A percentile compares a stretch with the other conserved stretches of the same genome.
phyloP scores from a whole-genome alignment of 2,329 filamentous ascomycete species.

The Camptophora hylomeconis region DNA sequence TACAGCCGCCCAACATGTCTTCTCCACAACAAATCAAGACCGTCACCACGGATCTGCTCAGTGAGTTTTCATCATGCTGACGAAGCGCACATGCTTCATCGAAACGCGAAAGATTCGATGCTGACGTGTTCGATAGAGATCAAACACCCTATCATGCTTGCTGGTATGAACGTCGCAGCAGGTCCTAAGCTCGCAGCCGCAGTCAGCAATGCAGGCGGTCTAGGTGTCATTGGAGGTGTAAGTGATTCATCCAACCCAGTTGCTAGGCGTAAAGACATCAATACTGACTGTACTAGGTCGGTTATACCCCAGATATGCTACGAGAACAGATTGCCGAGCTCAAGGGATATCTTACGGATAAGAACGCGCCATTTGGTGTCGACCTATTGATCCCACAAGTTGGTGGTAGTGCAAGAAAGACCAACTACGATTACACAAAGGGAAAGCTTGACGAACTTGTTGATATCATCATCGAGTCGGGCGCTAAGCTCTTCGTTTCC shows the following conservation, averaged over 20 bases:
- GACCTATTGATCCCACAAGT: conserved; percentile 90
- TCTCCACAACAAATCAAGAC: conserved; percentile 73
- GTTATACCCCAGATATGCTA: conserved; percentile 96
- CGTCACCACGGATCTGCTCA: conserved; percentile 84
- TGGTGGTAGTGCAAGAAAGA: conserved; percentile 86
- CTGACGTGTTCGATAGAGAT: too few species aligned
- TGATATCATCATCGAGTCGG: conserved; percentile 84
- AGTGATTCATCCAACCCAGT: conserved; percentile 4
- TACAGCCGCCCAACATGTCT: conserved; percentile 10
- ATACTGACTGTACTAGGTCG: conserved; percentile 18
- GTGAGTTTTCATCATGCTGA: too few species aligned
- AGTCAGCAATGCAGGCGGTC: conserved; percentile 89
- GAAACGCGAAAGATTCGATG: too few species aligned
- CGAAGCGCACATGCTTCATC: too few species aligned
- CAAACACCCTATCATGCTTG: conserved; percentile 88
- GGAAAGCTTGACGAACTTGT: conserved; percentile 87
- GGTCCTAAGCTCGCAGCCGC: conserved; percentile 92
- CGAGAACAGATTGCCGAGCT: conserved; percentile 88
- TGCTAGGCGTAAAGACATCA: neutral
- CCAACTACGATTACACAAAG: conserved; percentile 99
- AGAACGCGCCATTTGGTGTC: conserved; percentile 90
- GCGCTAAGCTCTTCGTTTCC: conserved; percentile 87
- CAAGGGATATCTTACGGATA: conserved; percentile 75
- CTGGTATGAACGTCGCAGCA: conserved; percentile 98
- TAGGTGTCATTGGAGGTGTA: conserved; percentile 87